phyloP scores from a whole-genome alignment of 1,284 basidiomycete species.

The Malassezia psittaci region DNA sequence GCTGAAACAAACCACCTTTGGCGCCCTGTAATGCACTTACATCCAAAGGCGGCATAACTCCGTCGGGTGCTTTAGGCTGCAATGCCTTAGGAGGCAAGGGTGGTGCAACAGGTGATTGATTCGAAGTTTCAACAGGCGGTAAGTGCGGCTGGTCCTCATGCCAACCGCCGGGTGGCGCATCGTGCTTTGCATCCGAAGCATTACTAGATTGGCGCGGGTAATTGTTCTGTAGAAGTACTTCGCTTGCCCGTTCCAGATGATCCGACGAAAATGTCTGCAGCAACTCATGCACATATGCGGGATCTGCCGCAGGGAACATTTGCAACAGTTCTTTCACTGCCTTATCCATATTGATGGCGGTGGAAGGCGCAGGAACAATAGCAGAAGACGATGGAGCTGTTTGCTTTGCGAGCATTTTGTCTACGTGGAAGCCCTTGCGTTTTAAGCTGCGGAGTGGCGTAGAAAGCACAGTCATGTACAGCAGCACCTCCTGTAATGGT shows the following conservation, averaged over 20 bases:
- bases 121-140: neutral
- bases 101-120: neutral
- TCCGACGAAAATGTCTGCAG: constrained; percentile 33
- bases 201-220: constrained; percentile 22
- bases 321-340: constrained; percentile 23
- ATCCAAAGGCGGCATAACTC: neutral
- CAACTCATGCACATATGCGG: constrained; percentile 30
- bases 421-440: constrained; percentile 67
- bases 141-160: neutral
- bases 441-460: constrained; percentile 75
- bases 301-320: constrained; percentile 47
- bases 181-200: neutral
- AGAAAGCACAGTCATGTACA: constrained; percentile 85
- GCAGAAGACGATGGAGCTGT: constrained; percentile 53
- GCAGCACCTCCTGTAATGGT: constrained; percentile 50
- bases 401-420: constrained; percentile 77
- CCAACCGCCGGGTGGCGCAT: neutral
- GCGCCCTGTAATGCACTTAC: neutral
- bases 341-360: constrained; percentile 17
- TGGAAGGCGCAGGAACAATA: constrained; percentile 21
- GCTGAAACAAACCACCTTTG: constrained; percentile 22
- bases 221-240: constrained; percentile 32
- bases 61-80: no score
- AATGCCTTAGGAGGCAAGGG: neutral
- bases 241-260: constrained; percentile 40